Evolutionary conservation across 176 grass and related monocot genomes (phyloP), one percentile per base, ranked within the genome.

Genomic region (Oropetium thomaeum): DNA sequence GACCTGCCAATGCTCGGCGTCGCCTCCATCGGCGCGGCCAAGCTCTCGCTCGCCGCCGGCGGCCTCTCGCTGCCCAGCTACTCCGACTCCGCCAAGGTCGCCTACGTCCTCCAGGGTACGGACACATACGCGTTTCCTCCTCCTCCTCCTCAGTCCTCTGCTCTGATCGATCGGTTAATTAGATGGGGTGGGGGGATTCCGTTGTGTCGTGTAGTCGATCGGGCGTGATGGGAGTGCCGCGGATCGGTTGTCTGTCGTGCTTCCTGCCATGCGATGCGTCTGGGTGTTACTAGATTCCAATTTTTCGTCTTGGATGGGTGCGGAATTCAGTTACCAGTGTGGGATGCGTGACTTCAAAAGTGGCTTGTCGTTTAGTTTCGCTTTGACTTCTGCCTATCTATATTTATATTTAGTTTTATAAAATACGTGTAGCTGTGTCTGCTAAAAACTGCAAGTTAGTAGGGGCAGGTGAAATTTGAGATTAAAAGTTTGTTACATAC

Each of bases 11-110:
- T 98, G 86, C 96, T 98, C 71, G 75, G 43, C 20, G n/a, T 76
- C 40, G 91, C 96, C 71, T 73, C 51, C 78, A 98, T 98, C 65
- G 91, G 96, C 28, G 91, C 84, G 8, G 84, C 91, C 20, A 98
- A 94, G 89, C 91, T 98, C 84, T 32, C 57, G 0, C 76, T 98
- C 76, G 57, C 68, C 71, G 77, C 77, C 64, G 71, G 45, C 10
- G 91, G 96, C 5, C 40, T 98, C 61, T 75, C 96, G 10, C 80
- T 93, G 19, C 96, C 96, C 15, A 86, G 67, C 81, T 98, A 94
- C 79, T 94, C 90, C 23, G 91, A 98, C 84, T 98, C 91, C 71
- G 87, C 89, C 44, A 98, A 98, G 71, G 96, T 98, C 28, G 91
- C 91, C 19, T 94, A 98, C 70, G 89, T 94, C 4, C 91, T 98